Evolutionary conservation across 768 basidiomycete genomes (phyloP).

Genomic region (Boletus rex-veris): DNA sequence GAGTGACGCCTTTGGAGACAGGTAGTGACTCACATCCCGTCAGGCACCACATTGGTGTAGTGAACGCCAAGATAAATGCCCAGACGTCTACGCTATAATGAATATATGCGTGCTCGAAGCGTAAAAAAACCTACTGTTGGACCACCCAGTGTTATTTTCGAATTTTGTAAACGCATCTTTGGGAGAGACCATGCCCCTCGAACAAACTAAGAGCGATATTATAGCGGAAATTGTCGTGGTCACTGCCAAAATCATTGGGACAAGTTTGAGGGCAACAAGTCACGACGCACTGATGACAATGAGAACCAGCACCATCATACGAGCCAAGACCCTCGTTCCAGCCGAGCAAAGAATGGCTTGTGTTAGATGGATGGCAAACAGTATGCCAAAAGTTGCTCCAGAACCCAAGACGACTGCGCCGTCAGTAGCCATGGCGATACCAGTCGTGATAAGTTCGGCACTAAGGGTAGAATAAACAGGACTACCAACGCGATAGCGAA

Average conservation of each 20-base stretch:
- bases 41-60: conserved; percentile 24
- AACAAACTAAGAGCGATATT: conserved; percentile 17
- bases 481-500: not conserved
- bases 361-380: conserved; percentile 14
- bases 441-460: conserved; percentile 17
- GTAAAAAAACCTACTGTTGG: conserved; percentile 7
- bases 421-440: conserved; percentile 23
- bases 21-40: conserved; percentile 9
- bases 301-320: conserved; percentile 17
- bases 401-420: conserved; percentile 16
- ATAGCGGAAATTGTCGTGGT: conserved; percentile 15
- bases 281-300: conserved; percentile 5
- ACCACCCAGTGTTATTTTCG: conserved; percentile 27
- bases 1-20: not conserved
- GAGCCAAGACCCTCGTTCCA: conserved; percentile 21
- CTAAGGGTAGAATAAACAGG: conserved; percentile 4
- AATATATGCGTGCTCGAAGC: not conserved
- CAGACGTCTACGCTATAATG: conserved; percentile 9
- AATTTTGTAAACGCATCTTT: conserved; percentile 22
- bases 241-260: not conserved
- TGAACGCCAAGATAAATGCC: conserved; percentile 27
- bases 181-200: conserved; percentile 16
- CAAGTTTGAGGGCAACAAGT: not conserved
- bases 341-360: conserved; percentile 23
- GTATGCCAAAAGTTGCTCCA: conserved; percentile 22